Evolutionary conservation across 2,329 filamentous ascomycete species (phyloP), one percentile per base, ranked within the genome.

Genomic region (Apiospora rasikravindrae): DNA sequence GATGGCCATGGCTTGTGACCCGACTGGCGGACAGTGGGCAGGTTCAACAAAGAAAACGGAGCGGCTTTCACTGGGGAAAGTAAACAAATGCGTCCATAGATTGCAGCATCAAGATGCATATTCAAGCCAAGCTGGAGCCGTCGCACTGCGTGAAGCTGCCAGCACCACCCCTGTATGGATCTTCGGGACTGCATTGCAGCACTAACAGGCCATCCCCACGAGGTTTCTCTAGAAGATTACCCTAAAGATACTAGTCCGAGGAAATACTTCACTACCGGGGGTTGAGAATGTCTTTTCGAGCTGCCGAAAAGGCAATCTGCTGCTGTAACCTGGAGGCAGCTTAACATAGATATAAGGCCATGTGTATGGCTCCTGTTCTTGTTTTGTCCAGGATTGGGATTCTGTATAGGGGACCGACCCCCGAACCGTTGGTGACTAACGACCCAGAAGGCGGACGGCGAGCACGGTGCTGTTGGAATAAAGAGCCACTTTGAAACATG

Each of bases 161-260:
- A 64, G 33, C 57, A 40, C 57, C 22, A 37, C 33, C 57, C 57
- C 57, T 64, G 57, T 40, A 40, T 40, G 57, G 57, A 64, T 64
- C 57, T 64, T 64, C 57, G 57, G 57, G 22, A 64, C 19, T 64
- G 57, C 57, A 64, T 61, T 61, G 53, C 29, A 37, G 29, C 53
- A 37, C 53, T 64, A 64, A 64, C 22, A 29, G 33, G 29, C 33
- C 57, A 40, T 24, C 57, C 57, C 33, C 33, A 64, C 29, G 57
- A 64, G 53, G 57, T 64, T 64, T 64, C 57, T 64, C 57, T 64
- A 64, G 57, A 64, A 64, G 33, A 64, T 64, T 64, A n/a, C 57
- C 57, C 19, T 64, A 64, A 64, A 4, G 29, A 40, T 64, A 64
- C 33, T 40, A 64, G 57, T n/a, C 22, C 22, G 33, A n/a, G 57